phyloP scores from a whole-genome alignment of 257 asterid genomes.

The Mitragyna speciosa region DNA sequence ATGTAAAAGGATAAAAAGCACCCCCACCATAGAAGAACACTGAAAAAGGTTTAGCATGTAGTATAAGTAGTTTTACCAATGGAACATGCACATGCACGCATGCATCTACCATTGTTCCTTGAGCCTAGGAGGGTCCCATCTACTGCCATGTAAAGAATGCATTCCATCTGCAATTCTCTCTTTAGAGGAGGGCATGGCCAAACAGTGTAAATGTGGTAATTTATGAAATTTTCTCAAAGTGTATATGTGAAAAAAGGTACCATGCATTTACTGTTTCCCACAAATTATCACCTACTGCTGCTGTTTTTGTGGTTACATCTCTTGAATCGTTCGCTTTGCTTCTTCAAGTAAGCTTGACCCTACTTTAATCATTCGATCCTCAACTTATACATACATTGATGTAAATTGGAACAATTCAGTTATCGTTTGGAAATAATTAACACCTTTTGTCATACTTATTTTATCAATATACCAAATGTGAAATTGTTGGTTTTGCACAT shows the following conservation, averaged over 20 bases:
- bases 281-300: neutral
- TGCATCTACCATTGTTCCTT: conserved; percentile 14
- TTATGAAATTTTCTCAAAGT: neutral
- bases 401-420: neutral
- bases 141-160: neutral
- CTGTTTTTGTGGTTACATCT: neutral
- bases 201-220: too few species aligned
- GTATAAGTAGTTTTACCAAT: neutral
- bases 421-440: neutral
- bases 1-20: neutral
- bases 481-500: neutral
- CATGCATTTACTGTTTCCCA: conserved; percentile 10
- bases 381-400: neutral
- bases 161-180: neutral
- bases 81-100: conserved; percentile 26
- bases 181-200: too few species aligned
- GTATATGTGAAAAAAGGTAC: conserved; percentile 1
- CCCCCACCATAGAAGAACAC: neutral
- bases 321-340: conserved; percentile 6
- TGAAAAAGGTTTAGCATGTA: neutral
- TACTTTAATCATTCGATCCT: neutral
- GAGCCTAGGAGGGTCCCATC: conserved; percentile 20
- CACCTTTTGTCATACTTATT: neutral
- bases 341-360: conserved; percentile 5
- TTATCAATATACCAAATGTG: neutral